Conservation (phyloP, 2,329 filamentous ascomycete species). For the Leptodontidium sp. region DNA sequence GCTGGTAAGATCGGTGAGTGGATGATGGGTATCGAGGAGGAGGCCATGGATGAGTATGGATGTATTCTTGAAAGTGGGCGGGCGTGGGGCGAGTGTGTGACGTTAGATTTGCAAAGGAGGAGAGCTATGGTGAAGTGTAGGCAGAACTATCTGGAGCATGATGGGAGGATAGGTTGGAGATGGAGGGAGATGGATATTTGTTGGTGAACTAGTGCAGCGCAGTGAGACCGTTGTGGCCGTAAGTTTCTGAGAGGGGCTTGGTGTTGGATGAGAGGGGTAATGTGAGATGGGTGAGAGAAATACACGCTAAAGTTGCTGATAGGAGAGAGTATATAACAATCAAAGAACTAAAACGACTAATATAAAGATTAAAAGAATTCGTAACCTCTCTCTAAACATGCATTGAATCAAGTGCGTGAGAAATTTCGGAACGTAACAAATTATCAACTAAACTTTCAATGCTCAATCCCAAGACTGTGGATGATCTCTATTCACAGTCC, state of each 20-base stretch:
- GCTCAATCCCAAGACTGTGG: no score
- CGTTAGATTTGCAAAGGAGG: conserved; percentile 30
- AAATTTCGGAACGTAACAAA: no score
- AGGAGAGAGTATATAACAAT: neutral
- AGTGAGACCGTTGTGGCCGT: neutral
- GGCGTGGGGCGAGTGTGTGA: conserved; percentile 35
- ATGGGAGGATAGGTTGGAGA: conserved; percentile 22
- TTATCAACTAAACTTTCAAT: no score
- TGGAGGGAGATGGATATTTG: conserved; percentile 26
- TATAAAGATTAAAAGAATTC: neutral
- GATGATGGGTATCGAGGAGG: conserved; percentile 41
- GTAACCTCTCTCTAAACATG: no score
- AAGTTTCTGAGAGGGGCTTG: neutral
- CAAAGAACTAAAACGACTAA: neutral
- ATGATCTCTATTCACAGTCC: no score
- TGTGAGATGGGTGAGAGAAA: neutral
- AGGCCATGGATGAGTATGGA: conserved; percentile 35
- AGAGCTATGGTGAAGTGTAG: conserved; percentile 32
- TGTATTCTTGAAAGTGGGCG: conserved; percentile 34
- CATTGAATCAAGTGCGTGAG: no score
- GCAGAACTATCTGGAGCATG: conserved; percentile 26
- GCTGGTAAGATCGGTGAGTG: conserved; percentile 37
- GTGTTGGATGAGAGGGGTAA: neutral
- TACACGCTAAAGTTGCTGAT: neutral
- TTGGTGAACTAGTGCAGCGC: conserved; percentile 18